Percentiles rank a stretch among this genome's conserved stretches.
Conservation (phyloP, 148 eudicot species). For the Polygonum maritimum region DNA sequence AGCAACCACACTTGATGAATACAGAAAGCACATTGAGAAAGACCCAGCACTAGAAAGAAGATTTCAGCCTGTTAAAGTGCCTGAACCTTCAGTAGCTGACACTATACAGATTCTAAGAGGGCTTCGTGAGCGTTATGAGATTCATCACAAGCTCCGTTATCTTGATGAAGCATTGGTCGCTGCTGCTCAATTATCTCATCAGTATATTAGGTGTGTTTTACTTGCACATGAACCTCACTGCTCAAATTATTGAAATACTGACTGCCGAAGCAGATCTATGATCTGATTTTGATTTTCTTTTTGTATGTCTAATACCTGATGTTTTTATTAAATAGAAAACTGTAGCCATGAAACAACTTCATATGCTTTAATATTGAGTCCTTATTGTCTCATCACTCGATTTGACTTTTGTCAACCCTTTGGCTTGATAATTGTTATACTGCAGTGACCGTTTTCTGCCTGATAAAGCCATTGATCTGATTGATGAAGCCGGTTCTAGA, state of each 20-base stretch:
- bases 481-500: conserved; percentile 21
- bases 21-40: conserved; percentile 89
- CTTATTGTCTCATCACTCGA: too few species aligned
- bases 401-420: too few species aligned
- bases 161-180: conserved; percentile 15
- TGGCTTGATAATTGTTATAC: background rate
- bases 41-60: conserved; percentile 74
- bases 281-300: too few species aligned
- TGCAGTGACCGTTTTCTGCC: conserved; percentile 16
- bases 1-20: conserved; percentile 92
- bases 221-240: too few species aligned
- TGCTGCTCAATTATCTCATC: conserved; percentile 17
- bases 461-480: conserved; percentile 21
- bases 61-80: conserved; percentile 93
- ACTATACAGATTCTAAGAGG: conserved; percentile 78
- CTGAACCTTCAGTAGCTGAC: conserved; percentile 90
- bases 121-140: conserved; percentile 84
- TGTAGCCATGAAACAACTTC: too few species aligned
- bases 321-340: too few species aligned
- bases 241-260: too few species aligned
- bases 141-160: conserved; percentile 19
- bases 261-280: too few species aligned
- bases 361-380: too few species aligned
- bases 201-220: conserved; percentile 10
- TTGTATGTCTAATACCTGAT: too few species aligned